A percentile compares a stretch with the other conserved stretches of the same genome.
These are phyloP conservation scores for Heterobasidion parviporum DNA, from an alignment of 1,284 basidiomycete species.

Conservation along the genomic window DNA sequence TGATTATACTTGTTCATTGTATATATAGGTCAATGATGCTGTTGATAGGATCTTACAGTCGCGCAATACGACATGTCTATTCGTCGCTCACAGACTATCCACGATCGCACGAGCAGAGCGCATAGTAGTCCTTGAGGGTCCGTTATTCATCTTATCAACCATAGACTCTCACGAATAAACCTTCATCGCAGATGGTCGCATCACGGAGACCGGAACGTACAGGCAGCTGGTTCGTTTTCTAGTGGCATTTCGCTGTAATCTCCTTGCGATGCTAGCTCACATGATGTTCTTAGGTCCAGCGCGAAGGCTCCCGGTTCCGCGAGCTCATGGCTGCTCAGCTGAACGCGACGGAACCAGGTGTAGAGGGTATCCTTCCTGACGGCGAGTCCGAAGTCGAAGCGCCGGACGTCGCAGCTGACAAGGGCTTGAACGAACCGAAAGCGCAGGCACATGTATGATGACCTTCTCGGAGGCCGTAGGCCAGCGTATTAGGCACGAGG, in stretches of 20 bases:
- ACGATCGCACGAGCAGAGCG: slow-evolving; percentile 81
- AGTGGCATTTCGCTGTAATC: not conserved
- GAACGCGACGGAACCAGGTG: slow-evolving; percentile 31
- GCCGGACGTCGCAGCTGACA: not conserved
- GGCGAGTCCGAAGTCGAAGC: not conserved
- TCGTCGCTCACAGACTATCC: slow-evolving; percentile 83
- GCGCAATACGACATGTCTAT: slow-evolving; percentile 77
- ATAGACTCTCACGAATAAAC: not conserved
- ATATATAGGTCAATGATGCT: slow-evolving; percentile 73
- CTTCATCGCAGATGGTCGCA: slow-evolving; percentile 50
- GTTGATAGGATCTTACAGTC: slow-evolving; percentile 79
- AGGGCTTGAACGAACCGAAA: too few relatives aligned
- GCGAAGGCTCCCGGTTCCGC: slow-evolving; percentile 69
- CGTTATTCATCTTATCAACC: slow-evolving; percentile 5
- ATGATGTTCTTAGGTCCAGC: slow-evolving; percentile 38
- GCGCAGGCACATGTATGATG: too few relatives aligned
- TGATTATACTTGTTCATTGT: not conserved
- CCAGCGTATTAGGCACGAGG: too few relatives aligned
- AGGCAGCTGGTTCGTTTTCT: slow-evolving; percentile 55
- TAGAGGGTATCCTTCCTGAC: not conserved
- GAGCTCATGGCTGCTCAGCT: slow-evolving; percentile 83
- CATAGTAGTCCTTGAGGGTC: slow-evolving; percentile 82
- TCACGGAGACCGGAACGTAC: slow-evolving; percentile 82
- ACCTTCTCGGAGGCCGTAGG: too few relatives aligned
- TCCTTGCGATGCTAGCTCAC: not conserved